phyloP scores from a whole-genome alignment of 2,329 filamentous ascomycete species.

The Pseudogymnoascus pannorum region DNA sequence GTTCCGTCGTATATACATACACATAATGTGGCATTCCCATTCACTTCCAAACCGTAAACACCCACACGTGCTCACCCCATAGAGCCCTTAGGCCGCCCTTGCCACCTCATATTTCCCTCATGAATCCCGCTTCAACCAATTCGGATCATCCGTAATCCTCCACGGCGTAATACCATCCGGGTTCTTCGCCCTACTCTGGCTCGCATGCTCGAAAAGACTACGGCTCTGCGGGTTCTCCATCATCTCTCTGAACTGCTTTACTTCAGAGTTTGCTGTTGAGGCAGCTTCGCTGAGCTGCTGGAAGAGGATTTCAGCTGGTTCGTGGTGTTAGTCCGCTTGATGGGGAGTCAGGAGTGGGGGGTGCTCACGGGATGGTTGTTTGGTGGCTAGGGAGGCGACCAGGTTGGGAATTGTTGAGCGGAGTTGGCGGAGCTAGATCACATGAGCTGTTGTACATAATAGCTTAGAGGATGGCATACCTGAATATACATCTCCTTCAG shows the following conservation, averaged over 20 bases:
- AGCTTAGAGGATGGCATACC: conserved; percentile 16
- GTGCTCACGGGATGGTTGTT: conserved; percentile 44
- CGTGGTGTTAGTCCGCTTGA: not conserved
- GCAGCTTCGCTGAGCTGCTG: conserved; percentile 42
- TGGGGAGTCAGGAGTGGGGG: not conserved
- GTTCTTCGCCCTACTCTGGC: conserved; percentile 46
- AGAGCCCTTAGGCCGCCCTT: not conserved
- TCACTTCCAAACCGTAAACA: not conserved
- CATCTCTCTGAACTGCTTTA: conserved; percentile 35
- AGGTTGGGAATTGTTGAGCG: conserved; percentile 44
- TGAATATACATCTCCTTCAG: conserved; percentile 32
- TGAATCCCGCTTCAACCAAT: conserved; percentile 40
- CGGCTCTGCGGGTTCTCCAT: conserved; percentile 24
- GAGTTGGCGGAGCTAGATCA: conserved; percentile 24
- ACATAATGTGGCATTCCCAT: not conserved
- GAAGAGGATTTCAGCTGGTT: conserved; percentile 44
- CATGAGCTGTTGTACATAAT: not conserved
- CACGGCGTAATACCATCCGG: conserved; percentile 52
- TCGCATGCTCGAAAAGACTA: conserved; percentile 45
- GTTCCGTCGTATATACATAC: not conserved
- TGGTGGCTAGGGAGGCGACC: conserved; percentile 43
- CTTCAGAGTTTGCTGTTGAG: conserved; percentile 40
- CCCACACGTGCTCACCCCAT: not conserved
- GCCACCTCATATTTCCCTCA: too few species aligned
- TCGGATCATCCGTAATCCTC: conserved; percentile 50